Conservation (phyloP, 1,284 basidiomycete genomes). For the Singerocomus inundabilis region DNA sequence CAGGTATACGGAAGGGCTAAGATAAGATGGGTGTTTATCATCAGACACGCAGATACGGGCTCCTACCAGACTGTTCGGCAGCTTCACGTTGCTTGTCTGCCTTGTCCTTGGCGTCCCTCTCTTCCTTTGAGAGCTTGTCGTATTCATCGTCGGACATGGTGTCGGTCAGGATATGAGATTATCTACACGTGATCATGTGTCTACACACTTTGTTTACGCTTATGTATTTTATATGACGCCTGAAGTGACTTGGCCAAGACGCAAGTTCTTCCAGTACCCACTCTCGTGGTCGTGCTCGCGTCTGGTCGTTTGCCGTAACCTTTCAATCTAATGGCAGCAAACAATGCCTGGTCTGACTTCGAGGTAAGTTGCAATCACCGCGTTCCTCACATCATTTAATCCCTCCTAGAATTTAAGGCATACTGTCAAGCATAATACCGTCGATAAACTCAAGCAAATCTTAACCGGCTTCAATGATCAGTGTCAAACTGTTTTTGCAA, state of each 20-base stretch:
- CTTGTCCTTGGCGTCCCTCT: constrained; percentile 72
- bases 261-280: constrained; percentile 8
- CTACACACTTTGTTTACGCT: constrained; percentile 23
- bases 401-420: constrained; percentile 44
- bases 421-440: constrained; percentile 56
- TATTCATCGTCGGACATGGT: constrained; percentile 58
- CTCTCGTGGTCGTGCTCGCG: constrained; percentile 14
- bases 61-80: constrained; percentile 82
- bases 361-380: constrained; percentile 26
- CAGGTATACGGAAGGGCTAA: constrained; percentile 89
- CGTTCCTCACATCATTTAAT: constrained; percentile 17
- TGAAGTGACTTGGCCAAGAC: constrained; percentile 17
- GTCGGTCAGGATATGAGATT: constrained; percentile 21
- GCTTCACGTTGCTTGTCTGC: constrained; percentile 68
- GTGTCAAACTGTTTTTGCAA: constrained; percentile 62
- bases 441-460: constrained; percentile 78
- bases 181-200: constrained; percentile 29
- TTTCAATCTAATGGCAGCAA: constrained; percentile 27
- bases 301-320: constrained; percentile 5
- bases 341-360: constrained; percentile 36
- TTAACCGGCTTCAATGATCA: constrained; percentile 71
- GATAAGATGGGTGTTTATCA: constrained; percentile 8
- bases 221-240: constrained; percentile 28
- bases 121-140: constrained; percentile 77
- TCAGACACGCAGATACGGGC: constrained; percentile 19